Conservation (phyloP, 176 grass and related monocot genomes). For the Oryza meridionalis region DNA sequence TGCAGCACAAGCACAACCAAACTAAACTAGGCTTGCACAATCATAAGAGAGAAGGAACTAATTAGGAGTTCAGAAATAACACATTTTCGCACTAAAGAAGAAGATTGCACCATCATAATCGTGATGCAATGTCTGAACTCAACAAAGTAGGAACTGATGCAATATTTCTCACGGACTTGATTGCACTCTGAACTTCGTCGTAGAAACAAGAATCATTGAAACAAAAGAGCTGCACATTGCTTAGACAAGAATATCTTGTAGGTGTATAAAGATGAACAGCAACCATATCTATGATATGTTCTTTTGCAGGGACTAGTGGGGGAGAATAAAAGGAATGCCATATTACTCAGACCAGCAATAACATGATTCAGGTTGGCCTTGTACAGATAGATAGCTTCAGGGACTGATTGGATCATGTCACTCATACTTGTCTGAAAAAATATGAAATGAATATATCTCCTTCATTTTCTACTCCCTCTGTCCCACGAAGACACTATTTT, state of each 20-base stretch:
- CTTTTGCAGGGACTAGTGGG: constrained; percentile 47
- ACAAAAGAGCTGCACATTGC: constrained; percentile 31
- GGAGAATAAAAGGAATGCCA: constrained; percentile 42
- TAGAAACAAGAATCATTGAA: constrained; percentile 25
- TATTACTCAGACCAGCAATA: constrained; percentile 38
- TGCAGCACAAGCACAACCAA: background rate
- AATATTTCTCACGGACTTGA: background rate
- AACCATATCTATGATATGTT: constrained; percentile 51
- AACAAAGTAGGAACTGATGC: background rate
- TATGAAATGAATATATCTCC: background rate
- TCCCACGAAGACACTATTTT: no score
- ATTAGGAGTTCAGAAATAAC: background rate
- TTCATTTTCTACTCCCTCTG: constrained; percentile 12
- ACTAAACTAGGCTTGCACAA: constrained; percentile 2
- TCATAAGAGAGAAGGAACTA: background rate
- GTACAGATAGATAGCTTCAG: constrained; percentile 12
- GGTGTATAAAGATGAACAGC: constrained; percentile 53
- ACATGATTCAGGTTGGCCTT: constrained; percentile 40
- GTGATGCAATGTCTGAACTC: constrained; percentile 25
- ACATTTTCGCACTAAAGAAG: background rate
- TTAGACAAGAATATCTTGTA: constrained; percentile 53
- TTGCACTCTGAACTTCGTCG: constrained; percentile 31
- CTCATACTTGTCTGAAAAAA: constrained; percentile 16
- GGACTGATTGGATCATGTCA: constrained; percentile 25
- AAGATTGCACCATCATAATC: constrained; percentile 13